These are phyloP conservation scores for Isabelozyma rhagii DNA, from an alignment of 805 yeast genomes.

Conservation along the genomic window DNA sequence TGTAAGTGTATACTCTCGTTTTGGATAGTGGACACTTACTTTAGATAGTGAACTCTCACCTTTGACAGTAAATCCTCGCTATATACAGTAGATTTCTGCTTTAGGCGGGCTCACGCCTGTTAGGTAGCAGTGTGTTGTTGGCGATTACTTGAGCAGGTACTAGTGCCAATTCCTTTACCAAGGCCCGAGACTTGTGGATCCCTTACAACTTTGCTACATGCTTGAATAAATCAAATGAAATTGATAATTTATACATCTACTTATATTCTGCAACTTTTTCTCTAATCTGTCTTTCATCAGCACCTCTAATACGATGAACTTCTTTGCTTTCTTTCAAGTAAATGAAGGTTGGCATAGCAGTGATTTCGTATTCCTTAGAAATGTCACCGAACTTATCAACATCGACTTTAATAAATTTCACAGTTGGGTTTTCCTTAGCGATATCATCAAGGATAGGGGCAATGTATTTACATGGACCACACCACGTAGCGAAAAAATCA, in stretches of 20 bases:
- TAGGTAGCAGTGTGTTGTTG: no score
- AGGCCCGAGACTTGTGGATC: no score
- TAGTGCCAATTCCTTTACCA: no score
- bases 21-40: no score
- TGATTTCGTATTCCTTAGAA: slow-evolving; percentile 57
- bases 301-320: slow-evolving; percentile 62
- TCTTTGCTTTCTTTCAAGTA: slow-evolving; percentile 59
- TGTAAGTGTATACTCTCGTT: no score
- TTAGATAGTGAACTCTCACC: no score
- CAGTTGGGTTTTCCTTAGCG: slow-evolving; percentile 41
- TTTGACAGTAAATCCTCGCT: no score
- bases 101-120: no score
- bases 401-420: slow-evolving; percentile 65
- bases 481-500: slow-evolving; percentile 44
- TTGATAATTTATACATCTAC: not conserved
- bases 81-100: no score
- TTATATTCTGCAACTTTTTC: not conserved
- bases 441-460: slow-evolving; percentile 34
- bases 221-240: no score
- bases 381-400: slow-evolving; percentile 62
- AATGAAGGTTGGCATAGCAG: slow-evolving; percentile 77
- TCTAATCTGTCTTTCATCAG: slow-evolving; percentile 28
- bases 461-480: slow-evolving; percentile 43
- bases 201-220: no score
- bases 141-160: no score